Base-by-base conservation (phyloP, 225 moss, liverwort and hornwort species). In the Polytrichum commune region DNA sequence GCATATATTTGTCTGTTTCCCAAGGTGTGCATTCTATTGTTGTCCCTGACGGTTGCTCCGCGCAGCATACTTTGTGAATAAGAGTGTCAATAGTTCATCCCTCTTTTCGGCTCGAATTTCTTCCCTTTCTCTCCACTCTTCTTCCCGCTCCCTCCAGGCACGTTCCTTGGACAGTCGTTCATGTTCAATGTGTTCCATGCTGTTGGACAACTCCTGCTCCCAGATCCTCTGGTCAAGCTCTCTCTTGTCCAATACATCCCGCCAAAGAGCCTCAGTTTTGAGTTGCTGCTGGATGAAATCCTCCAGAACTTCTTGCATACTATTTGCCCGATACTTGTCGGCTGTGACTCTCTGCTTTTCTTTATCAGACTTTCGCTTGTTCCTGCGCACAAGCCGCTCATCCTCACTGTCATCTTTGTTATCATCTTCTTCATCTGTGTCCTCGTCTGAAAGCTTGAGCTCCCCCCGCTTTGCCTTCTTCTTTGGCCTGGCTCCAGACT, bases 281-380 rank as follows among this genome's bases (percentile, higher is more conserved):
- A 92, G 84, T 70, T 97, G 94, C 72, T 97, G 94, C 71, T 92
- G 92, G 67, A 91, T 89, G 68, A 97, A 97, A 73, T 97, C 97
- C 68, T 97, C 94, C 46, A 97, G 77, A 23, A 94, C 97, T 75
- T 97, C 97, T 70, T 97, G 92, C 94, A 97, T 97, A 70, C 92
- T 94, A 77, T 90, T 97, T 1, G 97, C 94, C 32, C 97, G 83
- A 38, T 92, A 97, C 77, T 94, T 97, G 69, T 97, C 91, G 0
- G 94, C 97, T 0, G 94, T 97, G 30, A 92, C 92, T 26, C 94
- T 74, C 78, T 97, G 97, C 74, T 87, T 84, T 79, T 97, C 94
- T 72, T 97, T 97, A 82, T 97, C 97, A 1, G 97, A 94, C 57
- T 97, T 97, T 58, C 92, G 82, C 83, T 97, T 94, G 81, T 92